phyloP scores from a whole-genome alignment of 2,329 filamentous ascomycete species.

The Fusarium sp. region DNA sequence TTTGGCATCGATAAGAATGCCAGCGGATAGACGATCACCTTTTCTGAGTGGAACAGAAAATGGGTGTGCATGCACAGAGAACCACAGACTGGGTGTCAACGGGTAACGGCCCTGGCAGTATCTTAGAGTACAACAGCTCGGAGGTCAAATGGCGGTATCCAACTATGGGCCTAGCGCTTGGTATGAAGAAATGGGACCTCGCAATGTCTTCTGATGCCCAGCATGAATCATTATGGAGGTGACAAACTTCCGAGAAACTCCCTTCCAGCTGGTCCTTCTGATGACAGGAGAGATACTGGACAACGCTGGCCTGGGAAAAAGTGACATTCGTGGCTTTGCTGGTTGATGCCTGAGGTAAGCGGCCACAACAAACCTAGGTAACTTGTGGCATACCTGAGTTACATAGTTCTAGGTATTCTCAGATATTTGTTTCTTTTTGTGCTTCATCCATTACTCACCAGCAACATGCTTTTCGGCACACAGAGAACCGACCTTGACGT shows the following conservation, averaged over 20 bases:
- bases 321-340: not conserved
- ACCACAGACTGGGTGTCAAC: not conserved
- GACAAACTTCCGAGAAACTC: too few relatives aligned
- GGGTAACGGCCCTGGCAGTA: too few relatives aligned
- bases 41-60: not conserved
- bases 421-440: not conserved
- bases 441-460: not conserved
- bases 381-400: not conserved
- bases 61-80: not conserved
- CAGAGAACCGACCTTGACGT: not conserved
- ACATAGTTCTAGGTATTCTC: not conserved
- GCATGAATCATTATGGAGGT: too few relatives aligned
- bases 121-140: too few relatives aligned
- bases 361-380: not conserved
- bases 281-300: not conserved
- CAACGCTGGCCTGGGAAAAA: not conserved
- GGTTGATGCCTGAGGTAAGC: not conserved
- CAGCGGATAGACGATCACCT: not conserved
- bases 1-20: not conserved
- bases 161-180: too few relatives aligned
- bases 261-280: not conserved
- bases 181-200: not conserved
- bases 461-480: slow-evolving; percentile 1
- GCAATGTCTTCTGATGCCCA: not conserved
- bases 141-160: too few relatives aligned